Evolutionary conservation across 1,139 yeast genomes (phyloP), one percentile per base, ranked within the genome.

Genomic region (Suhomyces kunorum): DNA sequence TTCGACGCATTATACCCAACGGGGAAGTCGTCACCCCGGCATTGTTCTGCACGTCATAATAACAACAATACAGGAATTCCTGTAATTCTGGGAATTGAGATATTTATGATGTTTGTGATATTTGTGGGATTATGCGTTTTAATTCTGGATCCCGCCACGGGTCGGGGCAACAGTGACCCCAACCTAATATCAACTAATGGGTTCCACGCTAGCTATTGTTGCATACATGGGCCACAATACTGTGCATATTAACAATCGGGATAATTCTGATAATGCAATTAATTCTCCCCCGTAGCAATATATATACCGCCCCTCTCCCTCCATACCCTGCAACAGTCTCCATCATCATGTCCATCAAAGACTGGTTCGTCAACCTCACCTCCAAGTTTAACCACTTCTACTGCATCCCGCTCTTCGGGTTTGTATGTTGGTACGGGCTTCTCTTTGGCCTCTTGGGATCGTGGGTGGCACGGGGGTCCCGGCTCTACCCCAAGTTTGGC

Each of bases 371-470:
- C 27, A 45, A 39, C 35, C 44, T 41, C 19, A 59, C 63, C 1
- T 54, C 62, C 34, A 54, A 50, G 30, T 59, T 60, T 45, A 58
- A 60, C 44, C 64, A 59, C 38, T 59, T 59, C 41, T 59, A 59
- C 42, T 55, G 50, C 36, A 53, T 60, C 27, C 65, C 65, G 5
- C 49, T 59, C 36, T 59, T 59, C 35, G 65, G 65, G 3, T 51
- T 59, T 11, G 37, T 59, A 8, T 59, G 64, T 40, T 60, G 65
- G 65, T 59, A 59, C 36, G 48, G 49, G 6, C 50, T 61, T 40
- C 49, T 58, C 29, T 55, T 61, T 37, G 56, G 56, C 3, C 49
- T 61, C 16, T 40, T 59, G 25, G 64, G 64, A 2, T 43, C 53
- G 32, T 61, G 63, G 61, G 51, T 58, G 2, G 50, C 48, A 6